A percentile compares a stretch with the other conserved stretches of the same genome.
Conservation (phyloP, 176 grass and related monocot genomes). For the Pontederia crassipes region DNA sequence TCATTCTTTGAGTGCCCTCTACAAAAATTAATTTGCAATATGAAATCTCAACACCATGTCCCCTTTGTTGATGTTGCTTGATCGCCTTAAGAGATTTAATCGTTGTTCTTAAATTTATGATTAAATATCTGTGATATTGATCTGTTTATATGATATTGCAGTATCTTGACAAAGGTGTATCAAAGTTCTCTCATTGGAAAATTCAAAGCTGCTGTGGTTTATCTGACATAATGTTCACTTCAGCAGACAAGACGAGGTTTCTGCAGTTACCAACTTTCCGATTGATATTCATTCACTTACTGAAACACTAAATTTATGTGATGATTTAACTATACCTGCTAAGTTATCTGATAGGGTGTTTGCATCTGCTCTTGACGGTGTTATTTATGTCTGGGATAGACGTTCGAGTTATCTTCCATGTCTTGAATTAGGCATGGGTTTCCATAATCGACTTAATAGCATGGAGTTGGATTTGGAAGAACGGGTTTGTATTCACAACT, state of each 20-base stretch:
- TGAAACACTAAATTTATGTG: background rate
- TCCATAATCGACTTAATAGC: slow-evolving; percentile 66
- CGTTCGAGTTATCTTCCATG: slow-evolving; percentile 49
- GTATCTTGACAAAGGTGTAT: slow-evolving; percentile 65
- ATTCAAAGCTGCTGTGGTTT: slow-evolving; percentile 33
- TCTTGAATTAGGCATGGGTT: slow-evolving; percentile 49
- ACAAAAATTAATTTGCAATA: background rate
- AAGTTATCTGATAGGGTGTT: slow-evolving; percentile 45
- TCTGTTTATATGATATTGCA: slow-evolving; percentile 13
- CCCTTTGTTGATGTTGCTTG: background rate
- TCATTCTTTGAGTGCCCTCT: background rate
- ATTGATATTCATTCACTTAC: background rate
- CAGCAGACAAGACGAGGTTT: slow-evolving; percentile 72
- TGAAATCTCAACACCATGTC: background rate
- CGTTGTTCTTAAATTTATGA: background rate
- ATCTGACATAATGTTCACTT: slow-evolving; percentile 68
- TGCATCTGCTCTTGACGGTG: slow-evolving; percentile 69
- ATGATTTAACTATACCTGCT: background rate
- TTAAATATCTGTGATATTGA: background rate
- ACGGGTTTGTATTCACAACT: slow-evolving; percentile 31
- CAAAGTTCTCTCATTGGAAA: slow-evolving; percentile 39
- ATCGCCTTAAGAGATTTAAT: background rate
- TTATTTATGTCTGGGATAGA: slow-evolving; percentile 84
- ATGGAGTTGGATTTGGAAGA: slow-evolving; percentile 61
- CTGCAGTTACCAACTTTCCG: background rate